Base-by-base conservation (phyloP, 164 flowering plant genomes). In the Litsea cubeba region DNA sequence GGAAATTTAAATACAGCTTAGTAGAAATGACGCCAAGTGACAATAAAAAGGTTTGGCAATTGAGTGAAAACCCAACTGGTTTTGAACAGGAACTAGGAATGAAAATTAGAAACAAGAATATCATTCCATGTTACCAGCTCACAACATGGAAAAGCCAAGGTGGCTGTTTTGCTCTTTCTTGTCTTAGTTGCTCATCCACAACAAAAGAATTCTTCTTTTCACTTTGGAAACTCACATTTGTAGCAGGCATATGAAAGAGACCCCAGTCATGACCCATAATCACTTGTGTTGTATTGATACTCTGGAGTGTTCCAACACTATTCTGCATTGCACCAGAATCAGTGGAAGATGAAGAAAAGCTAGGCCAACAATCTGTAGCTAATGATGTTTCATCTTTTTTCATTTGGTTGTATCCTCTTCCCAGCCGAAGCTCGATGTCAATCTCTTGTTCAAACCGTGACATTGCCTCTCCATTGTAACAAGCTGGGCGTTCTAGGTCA, bases 71-170 rank as follows among this genome's bases (percentile, higher is more conserved):
- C 35, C 35, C 5, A 5, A 15, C 12, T 51, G 18, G 20, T 54
- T 54, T 54, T 54, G 60, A 54, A 54, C 60, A 15, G n/a, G 2
- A 18, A 54, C 18, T 15, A 54, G 60, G 60, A 54, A 20, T 54
- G 60, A 54, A 54, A 54, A 54, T 15, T 15, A 17, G 17, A 69
- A 25, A 49, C 23, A 14, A 22, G 60, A 69, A 40, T n/a, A 22
- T 79, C 76, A 85, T 69, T 83, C 83, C 82, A 85, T 80, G 75
- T 89, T 90, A 40, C 74, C 88, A 74, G 79, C 91, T 89, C 73
- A 90, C 76, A 68, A 83, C 89, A 74, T 88, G 91, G 71, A 84
- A 84, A 64, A 89, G 80, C 93, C 94, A 90, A 73, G 93, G 92
- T 51, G 91, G 84, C 64, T 82, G 88, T 7, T 83, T 82, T 60